Base-by-base conservation (phyloP, 129 eudicot genomes). In the Helianthus annuus region DNA sequence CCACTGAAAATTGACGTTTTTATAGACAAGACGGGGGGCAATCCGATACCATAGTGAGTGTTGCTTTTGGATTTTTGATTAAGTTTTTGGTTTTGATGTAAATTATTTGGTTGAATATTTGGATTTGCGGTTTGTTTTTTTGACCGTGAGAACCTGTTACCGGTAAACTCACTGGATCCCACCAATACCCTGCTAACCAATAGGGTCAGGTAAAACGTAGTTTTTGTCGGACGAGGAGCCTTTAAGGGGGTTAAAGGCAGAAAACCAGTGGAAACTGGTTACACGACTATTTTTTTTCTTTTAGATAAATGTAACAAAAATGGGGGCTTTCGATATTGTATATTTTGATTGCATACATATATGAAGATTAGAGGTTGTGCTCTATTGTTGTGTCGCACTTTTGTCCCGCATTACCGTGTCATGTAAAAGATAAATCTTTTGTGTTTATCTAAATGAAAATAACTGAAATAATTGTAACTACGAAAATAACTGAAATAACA, bases 51-150 rank as follows among this genome's bases (percentile, higher is more conserved):
- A 70, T 13, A 71, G 5, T 71, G 72, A 78, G 77, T 78, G 46
- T 13, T 78, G 68, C 32, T 42, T 69, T 52, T 63, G 72, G 58
- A 15, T 51, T 49, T 69, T 42, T 70, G 49, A 71, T 46, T 54
- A 19, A 62, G 22, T 71, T 71, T 60, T 78, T 78, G 82, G 73
- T 64, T 32, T 32, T 54, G 68, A 46, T 78, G 78, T 78, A 78
- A 55, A 71, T 78, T 71, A 34, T 57, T 64, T 78, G 63, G 53
- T 68, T 76, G 51, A 48, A 15, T 16, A 46, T 15, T 51, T 57
- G 39, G 15, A 55, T 73, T 34, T 73, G 71, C 27, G 53, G 64
- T 70, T 78, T 66, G 58, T 39, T 54, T 42, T 42, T 42, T 42
- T 42, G 46, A 42, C 46, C 46, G 46, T 42, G 46, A 42, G 46